Conservation (phyloP, 1,139 yeast genomes). For the Meyerozyma sp. region DNA sequence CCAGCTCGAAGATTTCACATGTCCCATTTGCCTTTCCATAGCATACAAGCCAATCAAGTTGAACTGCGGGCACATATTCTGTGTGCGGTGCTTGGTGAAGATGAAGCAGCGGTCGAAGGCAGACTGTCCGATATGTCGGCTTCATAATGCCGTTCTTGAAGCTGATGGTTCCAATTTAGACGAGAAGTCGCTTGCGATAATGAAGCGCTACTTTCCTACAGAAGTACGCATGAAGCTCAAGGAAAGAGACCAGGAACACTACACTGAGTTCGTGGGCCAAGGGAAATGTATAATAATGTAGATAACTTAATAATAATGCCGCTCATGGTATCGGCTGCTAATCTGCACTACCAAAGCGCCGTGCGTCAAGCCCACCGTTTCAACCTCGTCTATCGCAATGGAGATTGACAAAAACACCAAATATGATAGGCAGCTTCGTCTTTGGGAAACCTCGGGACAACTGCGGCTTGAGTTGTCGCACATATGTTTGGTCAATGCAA, state of each 20-base stretch:
- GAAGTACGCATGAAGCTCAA: constrained; percentile 60
- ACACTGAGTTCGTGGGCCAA: constrained; percentile 23
- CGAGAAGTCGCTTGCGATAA: constrained; percentile 41
- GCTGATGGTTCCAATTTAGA: constrained; percentile 65
- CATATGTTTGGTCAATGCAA: constrained; percentile 58
- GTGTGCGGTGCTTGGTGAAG: constrained; percentile 66
- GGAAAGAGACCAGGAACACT: constrained; percentile 54
- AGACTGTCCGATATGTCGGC: constrained; percentile 66
- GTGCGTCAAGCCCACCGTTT: background rate
- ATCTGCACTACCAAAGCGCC: background rate
- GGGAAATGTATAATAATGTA: constrained; percentile 21
- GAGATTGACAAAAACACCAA: constrained; percentile 32
- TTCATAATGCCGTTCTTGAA: constrained; percentile 41
- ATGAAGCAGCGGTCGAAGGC: constrained; percentile 53
- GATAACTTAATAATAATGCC: background rate
- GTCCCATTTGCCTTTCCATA: constrained; percentile 66
- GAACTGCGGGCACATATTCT: constrained; percentile 61
- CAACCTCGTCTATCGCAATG: background rate
- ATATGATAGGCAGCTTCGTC: constrained; percentile 83
- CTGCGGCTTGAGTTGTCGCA: constrained; percentile 50
- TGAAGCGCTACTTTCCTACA: constrained; percentile 58
- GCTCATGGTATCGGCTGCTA: background rate
- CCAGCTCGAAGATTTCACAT: constrained; percentile 67
- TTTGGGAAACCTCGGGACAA: constrained; percentile 87
- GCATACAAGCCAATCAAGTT: constrained; percentile 69